These are phyloP conservation scores for Botrytis tulipae DNA, from an alignment of 2,329 filamentous ascomycete genomes.

Conservation along the genomic window DNA sequence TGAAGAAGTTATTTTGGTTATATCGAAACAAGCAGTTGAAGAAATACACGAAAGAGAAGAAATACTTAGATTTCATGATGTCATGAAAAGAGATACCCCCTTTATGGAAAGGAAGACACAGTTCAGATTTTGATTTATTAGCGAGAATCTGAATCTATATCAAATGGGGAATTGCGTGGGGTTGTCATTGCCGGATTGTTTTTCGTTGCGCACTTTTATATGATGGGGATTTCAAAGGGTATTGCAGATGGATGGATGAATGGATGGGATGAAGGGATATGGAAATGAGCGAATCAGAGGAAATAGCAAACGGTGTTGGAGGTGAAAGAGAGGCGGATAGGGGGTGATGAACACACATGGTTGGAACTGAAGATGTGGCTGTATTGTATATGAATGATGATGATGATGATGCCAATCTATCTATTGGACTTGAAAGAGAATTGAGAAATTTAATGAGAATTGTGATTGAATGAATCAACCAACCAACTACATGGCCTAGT, in stretches of 20 bases:
- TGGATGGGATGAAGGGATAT: background rate
- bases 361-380: background rate
- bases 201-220: slow-evolving; percentile 2
- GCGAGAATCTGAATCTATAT: slow-evolving; percentile 7
- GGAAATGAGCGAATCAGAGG: background rate
- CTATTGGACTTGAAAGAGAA: background rate
- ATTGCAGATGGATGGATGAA: background rate
- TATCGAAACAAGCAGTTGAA: background rate
- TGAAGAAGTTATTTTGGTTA: background rate
- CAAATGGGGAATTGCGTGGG: background rate
- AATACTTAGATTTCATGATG: slow-evolving; percentile 22
- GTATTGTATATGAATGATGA: slow-evolving; percentile 18
- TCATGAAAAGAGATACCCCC: slow-evolving; percentile 21
- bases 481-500: too few relatives aligned
- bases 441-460: too few relatives aligned
- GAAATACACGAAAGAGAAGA: slow-evolving; percentile 5
- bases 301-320: background rate
- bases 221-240: background rate
- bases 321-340: background rate
- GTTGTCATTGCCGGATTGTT: background rate
- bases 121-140: slow-evolving; percentile 19
- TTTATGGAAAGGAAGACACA: slow-evolving; percentile 21
- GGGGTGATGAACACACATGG: background rate
- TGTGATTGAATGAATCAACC: background rate
- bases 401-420: slow-evolving; percentile 6